A percentile compares a stretch with the other conserved stretches of the same genome.
phyloP scores from a whole-genome alignment of 768 basidiomycete species.

The Rhizopogon vinicolor region DNA sequence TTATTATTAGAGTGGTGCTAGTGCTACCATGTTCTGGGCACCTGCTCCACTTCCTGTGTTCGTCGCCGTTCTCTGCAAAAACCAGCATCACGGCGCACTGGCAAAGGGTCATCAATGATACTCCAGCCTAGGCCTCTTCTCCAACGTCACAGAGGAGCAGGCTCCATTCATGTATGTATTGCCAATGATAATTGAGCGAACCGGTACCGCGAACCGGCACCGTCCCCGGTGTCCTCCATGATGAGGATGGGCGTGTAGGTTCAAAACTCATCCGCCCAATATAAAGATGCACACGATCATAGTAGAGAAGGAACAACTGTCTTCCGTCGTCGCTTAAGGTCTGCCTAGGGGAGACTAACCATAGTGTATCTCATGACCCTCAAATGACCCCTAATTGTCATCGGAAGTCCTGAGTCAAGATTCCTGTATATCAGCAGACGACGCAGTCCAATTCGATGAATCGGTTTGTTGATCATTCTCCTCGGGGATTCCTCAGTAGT shows the following conservation, averaged over 20 bases:
- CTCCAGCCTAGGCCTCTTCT: neutral
- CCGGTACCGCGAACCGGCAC: no score
- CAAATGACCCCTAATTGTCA: constrained; percentile 31
- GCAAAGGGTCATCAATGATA: neutral
- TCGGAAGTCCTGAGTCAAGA: constrained; percentile 26
- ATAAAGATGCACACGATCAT: no score
- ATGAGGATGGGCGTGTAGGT: no score
- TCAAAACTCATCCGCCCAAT: no score
- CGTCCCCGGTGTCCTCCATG: no score
- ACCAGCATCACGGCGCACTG: constrained; percentile 2
- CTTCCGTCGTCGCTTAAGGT: no score
- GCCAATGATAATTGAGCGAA: neutral
- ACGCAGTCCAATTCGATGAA: constrained; percentile 11
- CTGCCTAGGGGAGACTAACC: no score
- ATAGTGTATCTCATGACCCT: neutral
- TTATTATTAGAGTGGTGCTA: neutral
- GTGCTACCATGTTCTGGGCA: neutral
- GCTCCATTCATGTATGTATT: neutral
- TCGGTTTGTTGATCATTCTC: constrained; percentile 17
- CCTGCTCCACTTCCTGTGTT: neutral
- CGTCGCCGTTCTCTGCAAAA: constrained; percentile 14
- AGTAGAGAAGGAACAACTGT: no score
- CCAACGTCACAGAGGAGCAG: neutral
- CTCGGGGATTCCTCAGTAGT: constrained; percentile 15
- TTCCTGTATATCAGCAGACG: constrained; percentile 1